These are phyloP conservation scores for Pyrus pyrifolia DNA, from an alignment of 306 rosid species.

Conservation along the genomic window DNA sequence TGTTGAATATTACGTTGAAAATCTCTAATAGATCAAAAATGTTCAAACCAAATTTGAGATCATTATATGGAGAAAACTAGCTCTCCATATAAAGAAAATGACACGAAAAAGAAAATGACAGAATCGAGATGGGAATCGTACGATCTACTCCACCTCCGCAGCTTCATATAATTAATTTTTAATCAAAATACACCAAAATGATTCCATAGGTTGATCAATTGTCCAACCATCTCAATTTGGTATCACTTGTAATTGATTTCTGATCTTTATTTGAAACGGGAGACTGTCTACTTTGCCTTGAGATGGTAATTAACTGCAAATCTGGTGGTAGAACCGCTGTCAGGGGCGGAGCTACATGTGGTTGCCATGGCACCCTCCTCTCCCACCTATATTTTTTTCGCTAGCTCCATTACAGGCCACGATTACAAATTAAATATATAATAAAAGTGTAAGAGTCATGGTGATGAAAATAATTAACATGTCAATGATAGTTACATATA, in stretches of 20 bases:
- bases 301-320: neutral
- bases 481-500: too few relatives aligned
- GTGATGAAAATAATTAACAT: too few relatives aligned
- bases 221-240: too few relatives aligned
- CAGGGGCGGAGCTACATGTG: too few relatives aligned
- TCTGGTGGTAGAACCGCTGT: too few relatives aligned
- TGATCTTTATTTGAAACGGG: neutral
- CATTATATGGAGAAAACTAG: too few relatives aligned
- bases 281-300: neutral
- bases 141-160: neutral
- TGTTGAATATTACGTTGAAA: neutral
- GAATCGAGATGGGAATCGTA: neutral
- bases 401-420: neutral
- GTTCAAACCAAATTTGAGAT: neutral
- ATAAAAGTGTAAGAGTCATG: too few relatives aligned
- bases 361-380: too few relatives aligned
- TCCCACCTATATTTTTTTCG: too few relatives aligned
- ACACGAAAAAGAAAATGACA: neutral
- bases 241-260: neutral
- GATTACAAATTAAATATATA: too few relatives aligned
- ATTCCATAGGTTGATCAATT: too few relatives aligned
- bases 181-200: too few relatives aligned
- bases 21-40: neutral
- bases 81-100: neutral
- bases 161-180: neutral